phyloP scores from a whole-genome alignment of 768 basidiomycete species.

The Omphalotus guepiniiformis region DNA sequence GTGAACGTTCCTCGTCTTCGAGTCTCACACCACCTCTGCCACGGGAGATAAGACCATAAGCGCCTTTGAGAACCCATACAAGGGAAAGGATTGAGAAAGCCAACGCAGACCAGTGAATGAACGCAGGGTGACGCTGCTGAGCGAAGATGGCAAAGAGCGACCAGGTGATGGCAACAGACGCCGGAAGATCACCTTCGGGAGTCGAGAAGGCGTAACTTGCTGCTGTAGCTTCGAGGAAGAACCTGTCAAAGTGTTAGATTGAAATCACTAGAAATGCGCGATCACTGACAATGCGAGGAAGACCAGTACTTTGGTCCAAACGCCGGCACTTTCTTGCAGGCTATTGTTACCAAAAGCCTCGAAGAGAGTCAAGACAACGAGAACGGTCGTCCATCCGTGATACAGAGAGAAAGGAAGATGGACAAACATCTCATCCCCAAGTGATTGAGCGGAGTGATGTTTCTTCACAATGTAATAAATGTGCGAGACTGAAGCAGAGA shows the following conservation, averaged over 20 bases:
- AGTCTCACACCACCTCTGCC: constrained; percentile 55
- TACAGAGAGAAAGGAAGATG: constrained; percentile 96
- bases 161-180: constrained; percentile 88
- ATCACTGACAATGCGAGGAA: constrained; percentile 78
- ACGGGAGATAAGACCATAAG: constrained; percentile 43
- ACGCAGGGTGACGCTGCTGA: constrained; percentile 59
- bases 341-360: constrained; percentile 88
- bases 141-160: constrained; percentile 92
- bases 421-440: constrained; percentile 81
- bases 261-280: neutral
- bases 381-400: constrained; percentile 89
- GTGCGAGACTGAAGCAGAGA: constrained; percentile 73
- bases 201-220: constrained; percentile 94
- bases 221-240: constrained; percentile 90
- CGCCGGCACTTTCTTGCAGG: constrained; percentile 55
- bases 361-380: constrained; percentile 77
- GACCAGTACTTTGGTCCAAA: constrained; percentile 94
- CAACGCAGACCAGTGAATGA: constrained; percentile 90
- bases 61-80: constrained; percentile 79
- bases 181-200: constrained; percentile 88
- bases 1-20: constrained; percentile 84
- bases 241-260: constrained; percentile 33
- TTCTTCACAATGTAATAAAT: constrained; percentile 96
- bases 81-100: constrained; percentile 82
- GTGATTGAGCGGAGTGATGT: constrained; percentile 58